Percentiles rank a stretch among this genome's conserved stretches.
These are phyloP conservation scores for Gillenia trifoliata DNA, from an alignment of 306 rosid species.

Conservation along the genomic window DNA sequence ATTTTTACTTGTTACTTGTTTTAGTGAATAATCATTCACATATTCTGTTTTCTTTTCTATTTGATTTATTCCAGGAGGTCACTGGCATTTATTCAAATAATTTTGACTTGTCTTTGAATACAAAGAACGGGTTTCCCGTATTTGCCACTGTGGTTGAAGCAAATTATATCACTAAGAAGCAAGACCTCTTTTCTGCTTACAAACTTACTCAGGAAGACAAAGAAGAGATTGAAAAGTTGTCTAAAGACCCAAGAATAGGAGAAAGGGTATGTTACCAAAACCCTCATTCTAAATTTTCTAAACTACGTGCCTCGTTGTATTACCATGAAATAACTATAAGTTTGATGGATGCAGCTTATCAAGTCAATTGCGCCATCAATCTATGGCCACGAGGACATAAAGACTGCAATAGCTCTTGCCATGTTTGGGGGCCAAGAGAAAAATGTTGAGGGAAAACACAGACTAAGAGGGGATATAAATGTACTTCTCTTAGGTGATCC, in stretches of 20 bases:
- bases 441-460: conserved; percentile 84
- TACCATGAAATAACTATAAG: conserved; percentile 4
- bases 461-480: conserved; percentile 89
- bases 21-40: conserved; percentile 22
- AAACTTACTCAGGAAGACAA: conserved; percentile 94
- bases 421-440: conserved; percentile 99
- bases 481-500: conserved; percentile 97
- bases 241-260: conserved; percentile 92
- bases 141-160: conserved; percentile 99
- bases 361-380: conserved; percentile 98
- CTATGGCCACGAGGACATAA: conserved; percentile 91
- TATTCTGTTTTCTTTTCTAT: conserved; percentile 11
- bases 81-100: conserved; percentile 92
- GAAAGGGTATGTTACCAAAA: conserved; percentile 68
- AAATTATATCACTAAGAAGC: conserved; percentile 82
- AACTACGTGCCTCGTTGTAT: background rate
- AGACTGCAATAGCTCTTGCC: conserved; percentile 93
- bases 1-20: conserved; percentile 1
- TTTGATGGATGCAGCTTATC: conserved; percentile 47
- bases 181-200: conserved; percentile 92
- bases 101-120: conserved; percentile 89
- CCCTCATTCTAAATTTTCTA: background rate
- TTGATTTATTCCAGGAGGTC: conserved; percentile 67
- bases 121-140: conserved; percentile 97
- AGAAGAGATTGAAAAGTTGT: conserved; percentile 72